Percentiles rank a stretch among this genome's conserved stretches.
These are phyloP conservation scores for Rosa multiflora DNA, from an alignment of 306 rosid species.

Conservation along the genomic window DNA sequence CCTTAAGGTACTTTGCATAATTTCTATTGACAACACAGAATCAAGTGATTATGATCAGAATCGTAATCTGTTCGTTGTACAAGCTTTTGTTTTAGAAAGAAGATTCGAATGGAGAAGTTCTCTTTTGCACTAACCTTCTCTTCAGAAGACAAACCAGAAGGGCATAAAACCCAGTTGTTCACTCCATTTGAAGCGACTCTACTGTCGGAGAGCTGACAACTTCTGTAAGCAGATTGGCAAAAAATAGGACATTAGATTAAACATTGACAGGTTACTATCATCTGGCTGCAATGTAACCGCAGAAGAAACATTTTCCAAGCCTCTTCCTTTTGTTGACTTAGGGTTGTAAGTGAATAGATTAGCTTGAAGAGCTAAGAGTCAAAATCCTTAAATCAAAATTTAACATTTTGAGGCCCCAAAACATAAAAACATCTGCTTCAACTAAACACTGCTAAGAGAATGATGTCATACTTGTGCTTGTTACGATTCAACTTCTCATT, in stretches of 20 bases:
- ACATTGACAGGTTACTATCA: background rate
- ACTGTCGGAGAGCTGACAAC: conserved; percentile 29
- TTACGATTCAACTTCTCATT: conserved; percentile 49
- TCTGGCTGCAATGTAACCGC: background rate
- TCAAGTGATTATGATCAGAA: conserved; percentile 1
- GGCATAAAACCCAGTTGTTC: conserved; percentile 60
- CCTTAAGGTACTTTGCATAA: background rate
- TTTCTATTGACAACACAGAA: background rate
- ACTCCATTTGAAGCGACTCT: conserved; percentile 32
- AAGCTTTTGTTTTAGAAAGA: too few species aligned
- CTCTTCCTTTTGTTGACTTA: background rate
- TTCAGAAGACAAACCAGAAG: conserved; percentile 75
- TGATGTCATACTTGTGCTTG: conserved; percentile 35
- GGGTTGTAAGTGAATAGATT: background rate
- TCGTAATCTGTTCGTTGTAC: too few species aligned
- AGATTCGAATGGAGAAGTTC: background rate
- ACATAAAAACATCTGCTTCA: conserved; percentile 5
- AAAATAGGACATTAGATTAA: conserved; percentile 15
- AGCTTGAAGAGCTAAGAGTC: background rate
- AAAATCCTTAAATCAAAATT: background rate
- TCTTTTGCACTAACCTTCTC: conserved; percentile 57
- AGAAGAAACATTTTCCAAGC: background rate
- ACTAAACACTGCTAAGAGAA: background rate
- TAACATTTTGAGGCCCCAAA: background rate
- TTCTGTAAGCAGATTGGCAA: conserved; percentile 40